Conservation (phyloP, 352 stramenopile species). For the Pythium rhizo-oryzae region DNA sequence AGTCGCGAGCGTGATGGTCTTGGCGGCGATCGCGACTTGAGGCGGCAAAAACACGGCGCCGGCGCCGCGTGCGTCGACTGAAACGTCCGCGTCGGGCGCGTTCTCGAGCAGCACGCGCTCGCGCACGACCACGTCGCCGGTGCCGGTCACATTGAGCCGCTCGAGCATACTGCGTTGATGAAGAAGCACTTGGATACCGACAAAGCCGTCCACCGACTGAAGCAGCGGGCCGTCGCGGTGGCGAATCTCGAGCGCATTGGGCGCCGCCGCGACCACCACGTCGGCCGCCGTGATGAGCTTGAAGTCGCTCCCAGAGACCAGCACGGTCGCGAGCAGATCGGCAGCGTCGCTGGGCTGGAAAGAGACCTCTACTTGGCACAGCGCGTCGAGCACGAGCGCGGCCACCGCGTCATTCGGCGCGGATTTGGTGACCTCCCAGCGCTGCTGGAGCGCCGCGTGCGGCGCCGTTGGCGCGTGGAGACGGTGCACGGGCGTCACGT, state of each 20-base stretch:
- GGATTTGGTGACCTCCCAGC: conserved; percentile 6
- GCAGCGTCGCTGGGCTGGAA: not conserved
- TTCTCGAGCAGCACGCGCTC: conserved; percentile 3
- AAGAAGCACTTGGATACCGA: conserved; percentile 7
- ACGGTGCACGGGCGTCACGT: conserved; percentile 15
- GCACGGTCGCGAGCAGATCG: conserved; percentile 1
- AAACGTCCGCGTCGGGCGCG: not conserved
- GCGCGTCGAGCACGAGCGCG: conserved; percentile 8
- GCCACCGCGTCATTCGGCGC: not conserved
- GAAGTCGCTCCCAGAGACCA: conserved; percentile 18
- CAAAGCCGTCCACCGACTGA: conserved; percentile 7
- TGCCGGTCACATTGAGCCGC: not conserved
- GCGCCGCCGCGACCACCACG: not conserved
- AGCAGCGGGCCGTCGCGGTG: not conserved
- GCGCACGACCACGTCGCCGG: conserved; percentile 4
- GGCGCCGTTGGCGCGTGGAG: not conserved
- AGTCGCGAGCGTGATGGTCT: conserved; percentile 4
- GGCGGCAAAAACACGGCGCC: conserved; percentile 8
- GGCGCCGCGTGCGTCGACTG: not conserved
- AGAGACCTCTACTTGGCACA: conserved; percentile 15
- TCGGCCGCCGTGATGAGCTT: conserved; percentile 23
- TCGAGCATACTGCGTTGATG: not conserved
- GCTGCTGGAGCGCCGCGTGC: conserved; percentile 10
- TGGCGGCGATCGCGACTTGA: not conserved
- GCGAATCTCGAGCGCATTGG: conserved; percentile 2